Evolutionary conservation across 805 yeast species (phyloP), one percentile per base, ranked within the genome.

Genomic region (Candida insectalens): DNA sequence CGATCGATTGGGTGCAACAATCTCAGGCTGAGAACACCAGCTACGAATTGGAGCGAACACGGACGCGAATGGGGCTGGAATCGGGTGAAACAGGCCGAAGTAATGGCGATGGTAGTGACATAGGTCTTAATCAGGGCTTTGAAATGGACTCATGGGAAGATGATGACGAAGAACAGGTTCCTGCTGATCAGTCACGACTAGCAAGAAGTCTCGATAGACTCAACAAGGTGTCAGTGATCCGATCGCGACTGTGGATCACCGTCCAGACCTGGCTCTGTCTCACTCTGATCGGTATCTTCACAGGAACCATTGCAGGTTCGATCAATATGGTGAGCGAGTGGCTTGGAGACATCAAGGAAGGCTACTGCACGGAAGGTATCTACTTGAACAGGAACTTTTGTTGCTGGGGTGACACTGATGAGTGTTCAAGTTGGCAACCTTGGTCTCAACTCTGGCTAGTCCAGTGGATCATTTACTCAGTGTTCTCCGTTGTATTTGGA

Each of bases 311-410:
- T 25, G 97, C 98, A 0, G 95, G 85, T 0, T 64, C 71, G 13
- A 60, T 92, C 34, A 87, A 83, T 47, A 71, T 89, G 13, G 67
- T 85, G 13, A 85, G 97, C 0, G 89, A 84, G 33, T 85, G 88
- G 71, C 58, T 92, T n/a, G 80, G 85, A 3, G 79, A 79, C 47
- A 55, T 87, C 40, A 74, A 85, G 40, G 60, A 71, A 2, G 98
- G 98, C 0, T 74, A 78, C 55, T 92, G 98, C 58, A 52, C 72
- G 2, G 55, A 67, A 14, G 73, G 75, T 21, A 74, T 85, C 53
- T 74, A 87, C 45, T 61, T 87, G 21, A 85, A 75, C 55, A 69
- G 71, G 50, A 63, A 72, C 6, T 83, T 84, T 46, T 92, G 98
- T 56, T 89, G 97, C 55, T 73, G 82, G 74, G 83, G 77, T 13